Base-by-base conservation (phyloP, 148 eudicot genomes). In the Cornus florida region DNA sequence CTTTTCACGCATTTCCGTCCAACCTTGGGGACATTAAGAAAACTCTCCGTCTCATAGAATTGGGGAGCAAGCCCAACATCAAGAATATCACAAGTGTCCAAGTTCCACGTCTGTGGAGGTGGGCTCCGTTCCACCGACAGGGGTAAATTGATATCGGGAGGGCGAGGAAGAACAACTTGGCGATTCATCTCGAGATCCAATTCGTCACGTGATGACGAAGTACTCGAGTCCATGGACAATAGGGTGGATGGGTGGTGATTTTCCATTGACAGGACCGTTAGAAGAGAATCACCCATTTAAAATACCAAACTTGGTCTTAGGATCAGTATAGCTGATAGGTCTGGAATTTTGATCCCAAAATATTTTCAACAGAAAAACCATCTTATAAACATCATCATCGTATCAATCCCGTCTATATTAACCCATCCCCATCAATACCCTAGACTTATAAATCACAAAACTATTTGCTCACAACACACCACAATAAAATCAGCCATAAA, bases 221-320 rank as follows among this genome's bases (percentile, higher is more conserved):
- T 91, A 72, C 94, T 91, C 22, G 92, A 91, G 79, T 91, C 94
- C 94, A 91, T 91, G 33, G 91, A 91, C 77, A 91, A 80, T 8
- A 89, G 80, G 72, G 94, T 91, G 59, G 92, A 89, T 32, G 90
- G 90, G 79, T 88, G 91, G 80, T 87, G 89, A 85, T 86, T 89
- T 79, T 89, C 90, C 87, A 88, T 83, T 70, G 83, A 83, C 70
- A 89, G 59, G 77, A 83, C 50, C 60, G 87, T 82, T 33, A 88
- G 86, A 48, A 83, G 85, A 71, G 83, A 72, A 81, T 83, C 89
- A 56, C 77, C 86, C 92, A 87, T 89, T 85, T 83, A 87, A 70
- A 85, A 67, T 10, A 72, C 75, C 43, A 74, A 75, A 70, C 71
- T 78, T 65, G 78, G 46, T 75, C 70, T 53, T 13, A 33, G 73